phyloP scores from a whole-genome alignment of 2,329 filamentous ascomycete genomes.

The Fusarium nanum region DNA sequence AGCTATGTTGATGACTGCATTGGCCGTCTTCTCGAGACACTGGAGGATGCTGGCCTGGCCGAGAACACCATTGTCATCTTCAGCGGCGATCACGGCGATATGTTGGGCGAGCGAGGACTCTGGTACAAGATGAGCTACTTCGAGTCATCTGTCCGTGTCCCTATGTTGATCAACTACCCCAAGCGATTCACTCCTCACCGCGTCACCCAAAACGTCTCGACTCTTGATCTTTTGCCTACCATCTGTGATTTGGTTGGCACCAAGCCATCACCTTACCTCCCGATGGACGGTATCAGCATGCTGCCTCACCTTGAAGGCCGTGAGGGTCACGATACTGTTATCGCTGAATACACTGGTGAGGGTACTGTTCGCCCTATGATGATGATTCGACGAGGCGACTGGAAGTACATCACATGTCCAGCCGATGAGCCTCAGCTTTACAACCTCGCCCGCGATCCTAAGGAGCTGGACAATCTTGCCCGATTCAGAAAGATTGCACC shows the following conservation, averaged over 20 bases:
- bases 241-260: conserved; percentile 85
- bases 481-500: conserved; percentile 55
- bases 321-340: conserved; percentile 84
- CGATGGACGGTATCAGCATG: conserved; percentile 86
- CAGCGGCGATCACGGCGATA: conserved; percentile 93
- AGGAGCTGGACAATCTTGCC: conserved; percentile 81
- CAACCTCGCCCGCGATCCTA: conserved; percentile 79
- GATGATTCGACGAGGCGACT: conserved; percentile 90
- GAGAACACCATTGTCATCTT: conserved; percentile 93
- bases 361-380: conserved; percentile 89
- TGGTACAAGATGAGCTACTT: conserved; percentile 99
- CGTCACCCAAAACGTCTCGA: conserved; percentile 87
- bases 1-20: conserved; percentile 95
- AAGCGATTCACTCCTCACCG: conserved; percentile 78
- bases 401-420: conserved; percentile 92
- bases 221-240: conserved; percentile 89
- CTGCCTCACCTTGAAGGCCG: conserved; percentile 77
- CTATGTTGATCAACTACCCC: conserved; percentile 86
- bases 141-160: conserved; percentile 89
- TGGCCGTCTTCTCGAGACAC: conserved; percentile 79
- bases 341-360: conserved; percentile 95
- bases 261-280: conserved; percentile 75
- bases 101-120: conserved; percentile 90
- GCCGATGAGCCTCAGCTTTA: conserved; percentile 87
- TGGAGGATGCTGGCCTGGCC: conserved; percentile 82